These are phyloP conservation scores for Lathyrus tuberosus DNA, from an alignment of 306 rosid genomes.

Conservation along the genomic window DNA sequence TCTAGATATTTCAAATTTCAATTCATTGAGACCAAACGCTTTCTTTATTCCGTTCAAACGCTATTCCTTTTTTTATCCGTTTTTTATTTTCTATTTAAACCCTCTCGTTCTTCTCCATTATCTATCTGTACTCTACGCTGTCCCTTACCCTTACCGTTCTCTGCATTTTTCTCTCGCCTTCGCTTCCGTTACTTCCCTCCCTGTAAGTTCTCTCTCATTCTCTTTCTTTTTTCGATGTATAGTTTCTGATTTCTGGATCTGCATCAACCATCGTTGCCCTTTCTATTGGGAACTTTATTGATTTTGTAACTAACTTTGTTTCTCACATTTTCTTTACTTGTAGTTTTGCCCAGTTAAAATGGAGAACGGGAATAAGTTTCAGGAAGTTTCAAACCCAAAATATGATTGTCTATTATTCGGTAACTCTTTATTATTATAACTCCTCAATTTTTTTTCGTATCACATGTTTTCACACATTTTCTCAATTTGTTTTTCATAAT, in stretches of 20 bases:
- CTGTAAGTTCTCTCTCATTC: neutral
- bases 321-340: neutral
- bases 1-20: neutral
- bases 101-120: neutral
- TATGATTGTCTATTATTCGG: conserved; percentile 85
- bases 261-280: neutral
- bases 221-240: neutral
- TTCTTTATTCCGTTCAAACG: neutral
- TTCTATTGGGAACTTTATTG: neutral
- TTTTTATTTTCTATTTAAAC: neutral
- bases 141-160: neutral
- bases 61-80: neutral
- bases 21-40: neutral
- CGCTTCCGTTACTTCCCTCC: neutral
- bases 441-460: neutral
- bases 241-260: conserved; percentile 2
- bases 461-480: neutral
- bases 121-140: neutral
- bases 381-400: conserved; percentile 53
- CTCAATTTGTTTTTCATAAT: conserved; percentile 14
- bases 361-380: conserved; percentile 60
- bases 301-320: neutral
- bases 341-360: conserved; percentile 40
- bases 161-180: neutral
- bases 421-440: conserved; percentile 29